Percentiles rank a stretch among this genome's conserved stretches.
phyloP scores from a whole-genome alignment of 2,329 filamentous ascomycete genomes.

The Stagonosporopsis cucurbitacearum region DNA sequence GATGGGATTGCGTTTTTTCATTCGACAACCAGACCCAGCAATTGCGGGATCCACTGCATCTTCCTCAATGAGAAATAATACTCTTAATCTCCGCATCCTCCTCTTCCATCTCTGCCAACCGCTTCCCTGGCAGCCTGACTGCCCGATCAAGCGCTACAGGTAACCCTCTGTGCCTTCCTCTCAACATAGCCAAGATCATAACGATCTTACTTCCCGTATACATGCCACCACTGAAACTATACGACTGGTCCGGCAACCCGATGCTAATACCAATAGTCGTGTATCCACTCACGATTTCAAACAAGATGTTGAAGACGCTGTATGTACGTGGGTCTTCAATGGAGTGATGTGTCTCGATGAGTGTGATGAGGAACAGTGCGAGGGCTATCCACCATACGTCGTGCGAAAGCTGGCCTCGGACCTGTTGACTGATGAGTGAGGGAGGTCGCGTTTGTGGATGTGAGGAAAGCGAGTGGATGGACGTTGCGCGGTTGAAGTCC shows the following conservation, averaged over 20 bases:
- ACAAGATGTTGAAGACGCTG: constrained; percentile 31
- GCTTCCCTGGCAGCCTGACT: constrained; percentile 28
- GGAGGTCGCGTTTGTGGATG: constrained; percentile 24
- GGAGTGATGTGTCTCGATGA: constrained; percentile 34
- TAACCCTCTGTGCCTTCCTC: constrained; percentile 29
- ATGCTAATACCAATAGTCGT: constrained; percentile 32
- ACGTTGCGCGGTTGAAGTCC: constrained; percentile 28
- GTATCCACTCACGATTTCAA: constrained; percentile 33
- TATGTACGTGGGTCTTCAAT: constrained; percentile 27
- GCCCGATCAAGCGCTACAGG: constrained; percentile 32
- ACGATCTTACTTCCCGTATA: constrained; percentile 31
- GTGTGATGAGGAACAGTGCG: constrained; percentile 31
- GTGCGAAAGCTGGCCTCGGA: constrained; percentile 31
- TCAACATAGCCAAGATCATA: constrained; percentile 29
- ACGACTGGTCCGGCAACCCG: constrained; percentile 29
- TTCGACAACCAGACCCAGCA: background rate
- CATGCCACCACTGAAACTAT: constrained; percentile 32
- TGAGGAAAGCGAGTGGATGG: constrained; percentile 24
- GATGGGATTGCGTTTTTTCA: background rate
- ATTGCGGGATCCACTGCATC: background rate
- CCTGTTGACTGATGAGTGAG: constrained; percentile 29
- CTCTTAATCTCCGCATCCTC: constrained; percentile 31
- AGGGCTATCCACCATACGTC: constrained; percentile 35
- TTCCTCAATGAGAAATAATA: constrained; percentile 19
- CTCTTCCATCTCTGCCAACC: constrained; percentile 27